These are phyloP conservation scores for Apophysomyces elegans DNA, from an alignment of 371 early-diverging fungal species.

Conservation along the genomic window DNA sequence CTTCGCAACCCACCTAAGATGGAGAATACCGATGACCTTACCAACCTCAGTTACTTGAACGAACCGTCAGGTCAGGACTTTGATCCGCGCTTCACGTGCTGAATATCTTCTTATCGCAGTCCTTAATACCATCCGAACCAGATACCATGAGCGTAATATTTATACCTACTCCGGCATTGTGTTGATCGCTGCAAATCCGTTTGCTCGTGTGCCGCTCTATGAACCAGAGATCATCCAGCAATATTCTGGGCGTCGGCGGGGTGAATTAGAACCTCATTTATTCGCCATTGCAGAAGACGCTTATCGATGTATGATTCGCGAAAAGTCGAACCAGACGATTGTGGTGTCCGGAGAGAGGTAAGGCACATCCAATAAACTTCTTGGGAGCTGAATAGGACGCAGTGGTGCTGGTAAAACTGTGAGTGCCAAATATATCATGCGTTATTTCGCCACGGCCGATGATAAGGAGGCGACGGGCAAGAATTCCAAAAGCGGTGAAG, in stretches of 20 bases:
- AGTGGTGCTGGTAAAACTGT: slow-evolving; percentile 97
- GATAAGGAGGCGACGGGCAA: slow-evolving; percentile 57
- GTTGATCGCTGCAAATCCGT: slow-evolving; percentile 98
- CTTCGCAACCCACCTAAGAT: slow-evolving; percentile 89
- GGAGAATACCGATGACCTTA: slow-evolving; percentile 91
- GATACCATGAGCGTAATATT: slow-evolving; percentile 89
- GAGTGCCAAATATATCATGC: slow-evolving; percentile 96
- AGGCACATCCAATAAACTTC: neutral
- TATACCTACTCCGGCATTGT: slow-evolving; percentile 99
- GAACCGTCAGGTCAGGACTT: slow-evolving; percentile 77
- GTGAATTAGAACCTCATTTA: slow-evolving; percentile 97
- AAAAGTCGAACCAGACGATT: slow-evolving; percentile 95
- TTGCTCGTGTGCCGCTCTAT: slow-evolving; percentile 87
- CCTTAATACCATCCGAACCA: slow-evolving; percentile 84
- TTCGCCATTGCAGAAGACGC: slow-evolving; percentile 99
- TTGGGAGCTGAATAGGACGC: slow-evolving; percentile 7
- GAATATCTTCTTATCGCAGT: slow-evolving; percentile 50
- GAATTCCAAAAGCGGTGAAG: slow-evolving; percentile 31
- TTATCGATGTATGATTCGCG: slow-evolving; percentile 94
- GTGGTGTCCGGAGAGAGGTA: slow-evolving; percentile 98
- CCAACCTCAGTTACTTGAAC: slow-evolving; percentile 89
- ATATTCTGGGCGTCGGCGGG: slow-evolving; percentile 92
- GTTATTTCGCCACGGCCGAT: slow-evolving; percentile 96
- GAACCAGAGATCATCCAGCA: slow-evolving; percentile 86
- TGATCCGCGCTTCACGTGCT: slow-evolving; percentile 8